These are phyloP conservation scores for Trypanosoma melophagium DNA, from an alignment of 208 protist species.

Conservation along the genomic window DNA sequence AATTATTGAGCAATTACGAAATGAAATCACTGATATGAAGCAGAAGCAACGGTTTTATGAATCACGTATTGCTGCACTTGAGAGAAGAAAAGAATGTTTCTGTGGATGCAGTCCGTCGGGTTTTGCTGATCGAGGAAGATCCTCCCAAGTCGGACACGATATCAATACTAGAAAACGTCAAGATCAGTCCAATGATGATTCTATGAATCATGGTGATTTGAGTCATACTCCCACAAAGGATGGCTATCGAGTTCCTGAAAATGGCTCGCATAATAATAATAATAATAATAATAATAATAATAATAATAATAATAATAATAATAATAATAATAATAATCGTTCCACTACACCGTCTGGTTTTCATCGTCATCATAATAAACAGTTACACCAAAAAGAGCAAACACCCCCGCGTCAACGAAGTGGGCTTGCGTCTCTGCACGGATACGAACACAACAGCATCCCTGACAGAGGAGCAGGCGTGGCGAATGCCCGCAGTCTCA, in stretches of 20 bases:
- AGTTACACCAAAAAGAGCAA: too few relatives aligned
- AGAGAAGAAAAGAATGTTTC: constrained; percentile 45
- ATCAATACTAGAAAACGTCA: not conserved
- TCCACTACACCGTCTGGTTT: too few relatives aligned
- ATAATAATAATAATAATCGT: too few relatives aligned
- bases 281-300: too few relatives aligned
- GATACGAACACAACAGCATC: too few relatives aligned
- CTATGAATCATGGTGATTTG: not conserved
- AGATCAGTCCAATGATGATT: not conserved
- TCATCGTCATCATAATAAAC: too few relatives aligned
- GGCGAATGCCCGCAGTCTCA: not conserved
- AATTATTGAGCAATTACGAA: constrained; percentile 40
- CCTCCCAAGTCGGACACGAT: not conserved
- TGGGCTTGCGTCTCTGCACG: too few relatives aligned
- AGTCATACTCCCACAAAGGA: constrained; percentile 15
- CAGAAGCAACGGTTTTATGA: constrained; percentile 31
- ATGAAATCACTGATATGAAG: constrained; percentile 31
- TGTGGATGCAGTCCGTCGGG: not conserved
- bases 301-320: too few relatives aligned
- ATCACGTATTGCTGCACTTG: constrained; percentile 55
- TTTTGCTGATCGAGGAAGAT: not conserved
- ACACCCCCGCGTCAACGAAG: too few relatives aligned
- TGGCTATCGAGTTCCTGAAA: constrained; percentile 31
- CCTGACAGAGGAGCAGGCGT: not conserved
- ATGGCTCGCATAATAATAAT: not conserved